phyloP scores from a whole-genome alignment of 495 filamentous ascomycete genomes.

The Lineolata rhizophorae region DNA sequence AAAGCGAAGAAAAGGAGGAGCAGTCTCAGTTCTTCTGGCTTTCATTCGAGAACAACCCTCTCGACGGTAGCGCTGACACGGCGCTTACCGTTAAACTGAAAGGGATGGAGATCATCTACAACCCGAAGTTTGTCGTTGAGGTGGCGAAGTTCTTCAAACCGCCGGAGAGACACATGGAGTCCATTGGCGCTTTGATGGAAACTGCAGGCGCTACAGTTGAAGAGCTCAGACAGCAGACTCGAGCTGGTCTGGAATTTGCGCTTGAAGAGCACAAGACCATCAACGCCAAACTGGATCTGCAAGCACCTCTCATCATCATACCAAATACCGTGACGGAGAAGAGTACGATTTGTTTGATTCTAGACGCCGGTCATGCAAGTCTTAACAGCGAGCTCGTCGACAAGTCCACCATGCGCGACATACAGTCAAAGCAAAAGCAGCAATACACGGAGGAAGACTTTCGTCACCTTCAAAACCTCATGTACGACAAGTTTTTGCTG shows the following conservation, averaged over 20 bases:
- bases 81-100: conserved; percentile 79
- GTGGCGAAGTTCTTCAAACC: conserved; percentile 88
- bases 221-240: conserved; percentile 79
- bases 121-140: conserved; percentile 75
- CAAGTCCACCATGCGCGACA: conserved; percentile 61
- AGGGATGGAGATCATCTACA: conserved; percentile 91
- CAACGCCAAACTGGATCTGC: conserved; percentile 85
- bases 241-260: conserved; percentile 87
- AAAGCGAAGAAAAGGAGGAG: conserved; percentile 13
- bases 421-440: conserved; percentile 77
- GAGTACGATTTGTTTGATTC: conserved; percentile 64
- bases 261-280: conserved; percentile 94
- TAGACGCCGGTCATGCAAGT: conserved; percentile 90
- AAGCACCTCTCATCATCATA: conserved; percentile 88
- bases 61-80: conserved; percentile 79
- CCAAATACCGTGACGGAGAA: conserved; percentile 73
- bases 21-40: conserved; percentile 63
- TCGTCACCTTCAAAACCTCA: conserved; percentile 61
- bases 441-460: conserved; percentile 78
- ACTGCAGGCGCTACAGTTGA: conserved; percentile 88
- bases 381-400: conserved; percentile 87
- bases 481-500: conserved; percentile 89
- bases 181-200: conserved; percentile 82
- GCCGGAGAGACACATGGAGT: conserved; percentile 94
- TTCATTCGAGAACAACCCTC: conserved; percentile 80